phyloP scores from a whole-genome alignment of 1,284 basidiomycete genomes.

The Trichosporon sp. region DNA sequence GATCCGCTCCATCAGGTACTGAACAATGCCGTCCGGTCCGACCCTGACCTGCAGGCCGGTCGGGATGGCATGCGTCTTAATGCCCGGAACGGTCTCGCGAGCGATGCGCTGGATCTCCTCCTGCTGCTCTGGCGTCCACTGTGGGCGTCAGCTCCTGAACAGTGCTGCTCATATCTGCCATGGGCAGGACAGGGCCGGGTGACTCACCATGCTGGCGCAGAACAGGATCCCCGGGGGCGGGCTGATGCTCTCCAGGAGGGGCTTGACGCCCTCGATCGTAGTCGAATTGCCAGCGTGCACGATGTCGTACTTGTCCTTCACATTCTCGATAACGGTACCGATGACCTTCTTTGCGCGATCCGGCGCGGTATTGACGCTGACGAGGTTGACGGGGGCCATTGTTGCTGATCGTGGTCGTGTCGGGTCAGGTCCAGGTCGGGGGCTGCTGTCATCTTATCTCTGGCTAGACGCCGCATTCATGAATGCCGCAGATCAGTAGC shows the following conservation, averaged over 20 bases:
- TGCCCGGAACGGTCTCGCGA: constrained; percentile 40
- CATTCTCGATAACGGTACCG: constrained; percentile 39
- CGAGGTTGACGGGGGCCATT: constrained; percentile 33
- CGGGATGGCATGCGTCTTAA: constrained; percentile 43
- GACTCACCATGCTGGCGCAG: constrained; percentile 40
- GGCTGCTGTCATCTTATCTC: background rate
- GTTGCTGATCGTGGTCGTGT: background rate
- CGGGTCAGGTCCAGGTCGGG: background rate
- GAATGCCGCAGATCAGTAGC: background rate
- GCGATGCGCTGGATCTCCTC: constrained; percentile 43
- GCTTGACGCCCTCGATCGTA: constrained; percentile 41
- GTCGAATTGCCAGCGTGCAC: constrained; percentile 43
- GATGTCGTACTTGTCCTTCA: constrained; percentile 42
- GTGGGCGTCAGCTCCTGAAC: background rate
- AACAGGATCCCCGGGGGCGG: constrained; percentile 42
- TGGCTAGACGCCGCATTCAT: background rate
- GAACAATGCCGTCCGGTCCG: constrained; percentile 40
- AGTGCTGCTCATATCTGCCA: too few relatives aligned
- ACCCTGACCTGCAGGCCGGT: constrained; percentile 43
- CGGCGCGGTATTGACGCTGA: constrained; percentile 45
- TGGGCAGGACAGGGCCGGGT: background rate
- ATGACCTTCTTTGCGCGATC: constrained; percentile 43
- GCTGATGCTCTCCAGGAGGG: constrained; percentile 32
- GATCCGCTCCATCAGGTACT: constrained; percentile 41
- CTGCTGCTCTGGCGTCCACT: constrained; percentile 48